A percentile compares a stretch with the other conserved stretches of the same genome.
phyloP scores from a whole-genome alignment of 2,329 filamentous ascomycete genomes.

The Tolypocladium cylindrosporum region DNA sequence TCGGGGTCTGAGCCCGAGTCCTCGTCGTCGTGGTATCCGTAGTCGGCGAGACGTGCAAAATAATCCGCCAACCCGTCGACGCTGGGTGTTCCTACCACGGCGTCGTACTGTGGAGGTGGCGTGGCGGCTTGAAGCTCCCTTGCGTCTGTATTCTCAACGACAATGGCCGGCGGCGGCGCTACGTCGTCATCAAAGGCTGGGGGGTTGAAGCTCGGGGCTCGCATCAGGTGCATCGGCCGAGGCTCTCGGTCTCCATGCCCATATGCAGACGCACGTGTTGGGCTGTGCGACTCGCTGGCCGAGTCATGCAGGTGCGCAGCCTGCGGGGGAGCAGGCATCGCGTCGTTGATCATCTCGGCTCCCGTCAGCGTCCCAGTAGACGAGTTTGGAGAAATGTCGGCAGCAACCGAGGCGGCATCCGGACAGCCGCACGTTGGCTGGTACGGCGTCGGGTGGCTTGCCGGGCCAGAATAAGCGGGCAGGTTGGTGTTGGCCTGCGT shows the following conservation, averaged over 20 bases:
- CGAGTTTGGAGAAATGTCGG: slow-evolving; percentile 60
- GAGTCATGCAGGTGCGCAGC: slow-evolving; percentile 40
- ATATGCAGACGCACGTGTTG: slow-evolving; percentile 2
- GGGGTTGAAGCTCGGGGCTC: slow-evolving; percentile 78
- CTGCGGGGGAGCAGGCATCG: slow-evolving; percentile 40
- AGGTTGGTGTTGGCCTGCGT: slow-evolving; percentile 81
- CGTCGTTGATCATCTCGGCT: slow-evolving; percentile 22
- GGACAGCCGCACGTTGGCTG: slow-evolving; percentile 45
- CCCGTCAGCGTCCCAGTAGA: slow-evolving; percentile 39
- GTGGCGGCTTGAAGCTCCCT: slow-evolving; percentile 43
- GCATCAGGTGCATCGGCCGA: slow-evolving; percentile 75
- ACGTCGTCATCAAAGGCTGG: slow-evolving; percentile 74
- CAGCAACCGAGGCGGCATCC: slow-evolving; percentile 36
- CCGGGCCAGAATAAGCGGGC: slow-evolving; percentile 59
- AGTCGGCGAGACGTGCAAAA: slow-evolving; percentile 69
- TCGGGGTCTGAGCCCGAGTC: slow-evolving; percentile 31
- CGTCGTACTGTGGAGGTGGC: slow-evolving; percentile 77
- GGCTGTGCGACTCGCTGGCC: slow-evolving; percentile 10
- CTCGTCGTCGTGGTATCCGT: slow-evolving; percentile 39
- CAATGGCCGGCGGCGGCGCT: slow-evolving; percentile 22
- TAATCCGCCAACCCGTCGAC: slow-evolving; percentile 73
- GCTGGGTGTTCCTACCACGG: slow-evolving; percentile 59
- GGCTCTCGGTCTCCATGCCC: slow-evolving; percentile 26
- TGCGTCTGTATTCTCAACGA: slow-evolving; percentile 10
- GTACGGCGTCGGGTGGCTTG: slow-evolving; percentile 33